Evolutionary conservation across 768 basidiomycete species (phyloP).

Genomic region (Russula virescens): DNA sequence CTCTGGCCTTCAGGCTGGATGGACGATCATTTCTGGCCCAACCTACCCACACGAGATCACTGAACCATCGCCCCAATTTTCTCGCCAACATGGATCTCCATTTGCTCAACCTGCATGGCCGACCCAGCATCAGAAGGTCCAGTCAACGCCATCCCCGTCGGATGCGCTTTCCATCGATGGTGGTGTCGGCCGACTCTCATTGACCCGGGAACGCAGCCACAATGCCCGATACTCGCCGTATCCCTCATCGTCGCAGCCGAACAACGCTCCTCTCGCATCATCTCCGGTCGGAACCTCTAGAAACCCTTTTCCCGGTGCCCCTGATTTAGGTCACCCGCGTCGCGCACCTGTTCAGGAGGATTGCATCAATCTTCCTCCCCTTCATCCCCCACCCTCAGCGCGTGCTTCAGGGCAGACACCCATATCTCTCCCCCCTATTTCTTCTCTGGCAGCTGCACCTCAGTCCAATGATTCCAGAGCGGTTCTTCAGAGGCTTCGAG

Average conservation of each 20-base stretch:
- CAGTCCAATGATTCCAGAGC: constrained; percentile 19
- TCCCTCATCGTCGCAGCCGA: constrained; percentile 31
- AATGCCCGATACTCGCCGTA: constrained; percentile 43
- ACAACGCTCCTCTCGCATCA: constrained; percentile 28
- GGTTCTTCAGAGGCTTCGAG: constrained; percentile 20
- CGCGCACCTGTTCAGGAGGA: constrained; percentile 29
- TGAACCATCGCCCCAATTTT: constrained; percentile 6
- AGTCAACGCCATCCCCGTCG: constrained; percentile 15
- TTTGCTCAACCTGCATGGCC: constrained; percentile 13
- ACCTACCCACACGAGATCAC: constrained; percentile 16
- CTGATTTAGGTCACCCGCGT: constrained; percentile 18
- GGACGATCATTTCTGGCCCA: constrained; percentile 24
- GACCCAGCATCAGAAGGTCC: constrained; percentile 3
- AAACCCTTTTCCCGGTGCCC: constrained; percentile 29
- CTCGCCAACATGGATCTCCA: constrained; percentile 6
- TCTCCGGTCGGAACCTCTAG: constrained; percentile 35
- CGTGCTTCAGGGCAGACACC: constrained; percentile 32
- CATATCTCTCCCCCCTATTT: constrained; percentile 63
- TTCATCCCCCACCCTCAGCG: constrained; percentile 34
- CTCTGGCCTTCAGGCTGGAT: constrained; percentile 20
- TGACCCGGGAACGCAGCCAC: constrained; percentile 29
- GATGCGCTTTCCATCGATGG: constrained; percentile 25
- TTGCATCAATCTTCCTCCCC: constrained; percentile 38
- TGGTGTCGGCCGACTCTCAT: constrained; percentile 29
- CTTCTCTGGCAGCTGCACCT: constrained; percentile 27